These are phyloP conservation scores for Nigrospora osmanthi DNA, from an alignment of 2,329 filamentous ascomycete genomes.

Conservation along the genomic window DNA sequence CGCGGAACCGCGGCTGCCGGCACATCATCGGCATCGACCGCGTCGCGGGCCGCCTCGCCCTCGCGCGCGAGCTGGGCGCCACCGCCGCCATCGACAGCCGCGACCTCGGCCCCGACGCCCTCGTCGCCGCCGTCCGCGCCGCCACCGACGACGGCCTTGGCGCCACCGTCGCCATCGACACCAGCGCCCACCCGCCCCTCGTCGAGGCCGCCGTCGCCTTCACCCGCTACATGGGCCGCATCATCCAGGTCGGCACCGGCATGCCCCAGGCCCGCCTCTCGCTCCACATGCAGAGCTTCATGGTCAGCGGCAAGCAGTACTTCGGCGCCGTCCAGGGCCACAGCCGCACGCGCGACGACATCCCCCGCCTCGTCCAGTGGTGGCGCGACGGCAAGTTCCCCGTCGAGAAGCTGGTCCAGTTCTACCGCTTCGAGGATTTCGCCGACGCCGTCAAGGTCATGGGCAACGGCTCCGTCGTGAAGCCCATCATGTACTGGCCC, in stretches of 20 bases:
- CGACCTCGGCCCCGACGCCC: constrained; percentile 25
- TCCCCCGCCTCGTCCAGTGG: constrained; percentile 15
- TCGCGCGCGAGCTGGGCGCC: constrained; percentile 60
- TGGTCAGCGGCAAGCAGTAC: constrained; percentile 37
- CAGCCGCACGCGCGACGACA: constrained; percentile 30
- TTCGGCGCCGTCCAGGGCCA: constrained; percentile 27
- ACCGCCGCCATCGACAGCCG: constrained; percentile 26
- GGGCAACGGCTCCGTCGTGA: constrained; percentile 9
- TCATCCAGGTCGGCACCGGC: constrained; percentile 41
- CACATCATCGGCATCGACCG: constrained; percentile 40
- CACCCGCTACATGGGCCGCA: constrained; percentile 34
- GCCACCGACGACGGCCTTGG: constrained; percentile 36
- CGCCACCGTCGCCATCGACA: constrained; percentile 38
- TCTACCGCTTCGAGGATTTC: constrained; percentile 8
- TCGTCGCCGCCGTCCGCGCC: constrained; percentile 36
- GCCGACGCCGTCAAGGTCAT: constrained; percentile 7
- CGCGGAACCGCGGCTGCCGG: constrained; percentile 1
- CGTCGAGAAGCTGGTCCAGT: constrained; percentile 9
- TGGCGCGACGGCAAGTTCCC: constrained; percentile 11
- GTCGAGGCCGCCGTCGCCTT: constrained; percentile 32
- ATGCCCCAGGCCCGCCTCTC: constrained; percentile 31
- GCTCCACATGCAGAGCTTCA: constrained; percentile 34
- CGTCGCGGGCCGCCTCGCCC: constrained; percentile 59
- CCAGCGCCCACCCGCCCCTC: constrained; percentile 32
- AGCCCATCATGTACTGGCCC: constrained; percentile 11